Evolutionary conservation across 2,329 filamentous ascomycete genomes (phyloP), one percentile per base, ranked within the genome.

Genomic region (Daldinia eschscholtzii): DNA sequence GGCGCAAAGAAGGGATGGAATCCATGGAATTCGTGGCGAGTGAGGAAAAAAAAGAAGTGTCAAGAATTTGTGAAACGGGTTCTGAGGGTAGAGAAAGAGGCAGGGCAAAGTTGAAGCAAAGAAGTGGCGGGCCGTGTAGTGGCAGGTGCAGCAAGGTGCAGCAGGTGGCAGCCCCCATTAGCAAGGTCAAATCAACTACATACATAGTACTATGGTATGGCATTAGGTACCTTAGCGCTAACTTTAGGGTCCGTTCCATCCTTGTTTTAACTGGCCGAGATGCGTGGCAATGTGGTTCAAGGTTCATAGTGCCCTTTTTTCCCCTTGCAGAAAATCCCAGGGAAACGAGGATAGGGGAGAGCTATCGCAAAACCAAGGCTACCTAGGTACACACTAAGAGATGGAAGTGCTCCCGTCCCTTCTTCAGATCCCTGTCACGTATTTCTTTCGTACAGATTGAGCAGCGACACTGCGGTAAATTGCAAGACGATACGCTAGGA

Each of bases 171-270:
- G 46, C n/a, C n/a, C 20, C 48, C 26, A 48, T 23, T 42, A 53
- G 15, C 39, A 20, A 33, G 3, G 30, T 33, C 30, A 33, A 33
- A 33, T 33, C 30, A 33, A 33, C 30, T 9, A 33, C n/a, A n/a
- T n/a, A n/a, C n/a, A n/a, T n/a, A n/a, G n/a, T n/a, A n/a, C n/a
- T n/a, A n/a, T n/a, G 20, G 20, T 23, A 23, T 23, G 20, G 20
- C 37, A n/a, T n/a, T 18, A 44, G 55, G 48, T 26, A 39, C 20
- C 18, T 60, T 58, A 35, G 30, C 20, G 60, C 41, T 64, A 65
- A 65, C 48, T 60, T 64, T 59, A 65, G 57, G 55, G 70, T 72
- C 67, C 67, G 67, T 72, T 70, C 70, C 67, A 72, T 60, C 70
- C 70, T 60, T 72, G 67, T 60, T 58, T 53, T 53, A 58, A 63